A percentile compares a stretch with the other conserved stretches of the same genome.
These are phyloP conservation scores for Taxawa tesnikishii DNA, from an alignment of 2,329 filamentous ascomycete species.

Conservation along the genomic window DNA sequence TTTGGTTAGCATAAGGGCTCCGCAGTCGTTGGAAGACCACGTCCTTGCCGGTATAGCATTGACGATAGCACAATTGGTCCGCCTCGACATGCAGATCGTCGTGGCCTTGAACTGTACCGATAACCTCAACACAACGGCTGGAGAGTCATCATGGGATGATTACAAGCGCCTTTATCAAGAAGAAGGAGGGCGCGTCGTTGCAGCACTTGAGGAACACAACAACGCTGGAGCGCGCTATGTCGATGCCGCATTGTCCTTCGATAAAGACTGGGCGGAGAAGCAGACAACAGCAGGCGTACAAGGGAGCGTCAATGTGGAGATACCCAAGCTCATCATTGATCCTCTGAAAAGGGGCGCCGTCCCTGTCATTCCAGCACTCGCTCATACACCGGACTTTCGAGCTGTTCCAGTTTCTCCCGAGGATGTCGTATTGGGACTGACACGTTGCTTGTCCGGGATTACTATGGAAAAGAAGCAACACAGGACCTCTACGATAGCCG, in stretches of 20 bases:
- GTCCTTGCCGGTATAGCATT: constrained; percentile 65
- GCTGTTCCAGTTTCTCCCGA: constrained; percentile 39
- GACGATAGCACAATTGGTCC: constrained; percentile 72
- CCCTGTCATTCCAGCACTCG: constrained; percentile 55
- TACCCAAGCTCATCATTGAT: constrained; percentile 44
- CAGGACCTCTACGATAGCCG: not conserved
- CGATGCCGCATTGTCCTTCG: constrained; percentile 39
- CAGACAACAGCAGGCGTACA: constrained; percentile 21
- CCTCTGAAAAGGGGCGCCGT: constrained; percentile 58
- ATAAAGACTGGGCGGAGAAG: constrained; percentile 13
- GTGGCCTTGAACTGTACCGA: constrained; percentile 66
- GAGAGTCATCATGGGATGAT: not conserved
- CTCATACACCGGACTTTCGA: constrained; percentile 41
- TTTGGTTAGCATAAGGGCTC: constrained; percentile 68
- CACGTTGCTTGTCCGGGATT: constrained; percentile 61
- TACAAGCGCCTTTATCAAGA: constrained; percentile 22
- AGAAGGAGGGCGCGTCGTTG: constrained; percentile 62
- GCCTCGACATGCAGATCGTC: constrained; percentile 69
- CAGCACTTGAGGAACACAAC: constrained; percentile 59
- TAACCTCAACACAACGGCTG: constrained; percentile 12
- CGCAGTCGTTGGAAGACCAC: constrained; percentile 56
- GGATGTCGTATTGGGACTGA: constrained; percentile 64
- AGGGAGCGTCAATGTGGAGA: constrained; percentile 26
- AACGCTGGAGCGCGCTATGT: constrained; percentile 57
- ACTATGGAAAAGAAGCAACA: constrained; percentile 21